Evolutionary conservation across 2,329 filamentous ascomycete genomes (phyloP).

Genomic region (Colletotrichum aenigma): DNA sequence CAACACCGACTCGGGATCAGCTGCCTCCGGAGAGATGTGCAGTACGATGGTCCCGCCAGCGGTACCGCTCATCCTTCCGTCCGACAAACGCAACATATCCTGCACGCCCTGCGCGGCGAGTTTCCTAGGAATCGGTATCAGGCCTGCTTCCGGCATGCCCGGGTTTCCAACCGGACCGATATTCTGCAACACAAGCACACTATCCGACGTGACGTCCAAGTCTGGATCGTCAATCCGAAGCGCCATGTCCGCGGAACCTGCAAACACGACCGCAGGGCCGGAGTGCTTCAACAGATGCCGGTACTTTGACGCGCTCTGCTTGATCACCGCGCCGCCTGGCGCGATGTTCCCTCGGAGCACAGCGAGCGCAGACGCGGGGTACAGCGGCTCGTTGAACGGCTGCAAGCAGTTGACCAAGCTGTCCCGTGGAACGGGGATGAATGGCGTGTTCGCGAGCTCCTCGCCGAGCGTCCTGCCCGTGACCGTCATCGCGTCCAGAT

Average conservation of each 20-base stretch:
- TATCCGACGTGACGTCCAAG: constrained; percentile 65
- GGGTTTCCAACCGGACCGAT: constrained; percentile 91
- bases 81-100: constrained; percentile 85
- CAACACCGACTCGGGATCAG: constrained; percentile 75
- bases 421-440: constrained; percentile 49
- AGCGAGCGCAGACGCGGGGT: constrained; percentile 78
- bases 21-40: constrained; percentile 86
- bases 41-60: constrained; percentile 89
- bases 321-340: constrained; percentile 83
- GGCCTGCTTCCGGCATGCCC: constrained; percentile 87
- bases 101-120: constrained; percentile 74
- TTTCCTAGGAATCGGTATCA: constrained; percentile 72
- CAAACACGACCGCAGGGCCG: constrained; percentile 66
- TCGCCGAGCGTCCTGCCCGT: constrained; percentile 84
- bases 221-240: constrained; percentile 59
- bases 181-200: constrained; percentile 82
- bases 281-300: constrained; percentile 55
- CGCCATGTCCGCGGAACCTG: constrained; percentile 76
- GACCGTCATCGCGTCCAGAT: constrained; percentile 80
- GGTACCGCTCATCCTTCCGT: constrained; percentile 86
- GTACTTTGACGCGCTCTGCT: constrained; percentile 87
- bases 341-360: constrained; percentile 85
- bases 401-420: constrained; percentile 59
- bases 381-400: constrained; percentile 68
- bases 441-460: constrained; percentile 74